Evolutionary conservation across 768 basidiomycete species (phyloP), one percentile per base, ranked within the genome.

Genomic region (Dentipellis sp.): DNA sequence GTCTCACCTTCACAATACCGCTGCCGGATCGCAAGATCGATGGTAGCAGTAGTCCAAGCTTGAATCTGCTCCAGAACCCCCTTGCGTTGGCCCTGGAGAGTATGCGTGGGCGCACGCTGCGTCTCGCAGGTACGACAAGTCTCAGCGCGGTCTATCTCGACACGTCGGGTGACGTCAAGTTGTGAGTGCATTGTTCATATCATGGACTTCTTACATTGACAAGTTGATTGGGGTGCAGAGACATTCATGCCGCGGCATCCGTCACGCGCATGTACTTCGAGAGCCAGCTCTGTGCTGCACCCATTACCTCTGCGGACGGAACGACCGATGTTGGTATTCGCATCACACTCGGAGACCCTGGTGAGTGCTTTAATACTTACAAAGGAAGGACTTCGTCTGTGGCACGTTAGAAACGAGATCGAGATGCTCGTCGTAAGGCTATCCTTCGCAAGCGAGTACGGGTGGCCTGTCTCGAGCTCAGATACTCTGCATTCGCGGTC

Each of bases 11-110:
- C 63, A 75, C 78, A 3, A 75, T 80, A 1, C 74, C 74, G 17
- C 9, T 50, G 22, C 14, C 22, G 3, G 17, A 14, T 0, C 65
- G 82, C 4, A 75, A 76, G 38, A 49, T 51, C 54, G 57, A 52
- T 8, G 49, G 42, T 17, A 62, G 56, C 47, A 22, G 62, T 47
- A 29, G 29, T 29, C 29, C 29, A 29, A 14, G 60, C 17, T 52
- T 59, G 1, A 56, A 62, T 16, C 70, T 91, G 12, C 74, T 90
- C 19, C 72, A 84, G 58, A 88, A 85, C 59, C 82, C 83, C 0
- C 72, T 90, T 11, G 84, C 88, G 3, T 68, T 90, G 19, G 82
- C 86, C 0, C 66, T 91, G 52, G 88, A 90, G 68, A 87, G 82
- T 67, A 88, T 91, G 86, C 86, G 87, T 39, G 84, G 86, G 16